Evolutionary conservation across 768 basidiomycete species (phyloP).

Genomic region (Russula ochroleuca): DNA sequence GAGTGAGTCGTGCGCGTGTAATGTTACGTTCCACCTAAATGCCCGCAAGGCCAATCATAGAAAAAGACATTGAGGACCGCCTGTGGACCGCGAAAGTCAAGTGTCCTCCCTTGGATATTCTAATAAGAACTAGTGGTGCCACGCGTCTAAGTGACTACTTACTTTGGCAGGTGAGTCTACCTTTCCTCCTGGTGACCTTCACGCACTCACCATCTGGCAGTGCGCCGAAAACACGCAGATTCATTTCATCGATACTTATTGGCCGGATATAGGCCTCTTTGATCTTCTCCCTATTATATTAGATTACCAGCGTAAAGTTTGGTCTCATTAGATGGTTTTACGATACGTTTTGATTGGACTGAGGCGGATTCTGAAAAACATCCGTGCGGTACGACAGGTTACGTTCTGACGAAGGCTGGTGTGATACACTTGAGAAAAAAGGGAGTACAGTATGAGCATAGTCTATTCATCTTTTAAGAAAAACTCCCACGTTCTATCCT

Average conservation of each 20-base stretch:
- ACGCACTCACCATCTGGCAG: constrained; percentile 38
- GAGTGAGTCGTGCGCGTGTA: constrained; percentile 28
- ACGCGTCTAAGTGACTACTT: constrained; percentile 84
- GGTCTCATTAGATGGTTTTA: constrained; percentile 35
- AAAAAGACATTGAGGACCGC: constrained; percentile 59
- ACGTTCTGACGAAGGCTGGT: too few species aligned
- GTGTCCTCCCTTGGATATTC: constrained; percentile 81
- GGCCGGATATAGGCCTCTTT: constrained; percentile 89
- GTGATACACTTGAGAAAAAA: too few species aligned
- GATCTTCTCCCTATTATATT: constrained; percentile 87
- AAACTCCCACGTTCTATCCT: constrained; percentile 89
- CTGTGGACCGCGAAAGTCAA: constrained; percentile 60
- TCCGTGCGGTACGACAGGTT: too few species aligned
- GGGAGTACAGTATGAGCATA: too few species aligned
- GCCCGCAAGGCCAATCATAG: constrained; percentile 49
- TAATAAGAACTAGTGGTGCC: constrained; percentile 90
- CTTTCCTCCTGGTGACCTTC: background rate
- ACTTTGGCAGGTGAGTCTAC: constrained; percentile 82
- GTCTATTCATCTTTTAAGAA: constrained; percentile 38
- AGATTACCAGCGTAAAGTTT: constrained; percentile 78
- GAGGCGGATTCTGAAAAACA: too few species aligned
- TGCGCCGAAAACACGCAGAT: constrained; percentile 80
- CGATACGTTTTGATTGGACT: too few species aligned
- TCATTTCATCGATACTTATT: constrained; percentile 78
- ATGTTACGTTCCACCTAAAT: constrained; percentile 10